Evolutionary conservation across 2,329 filamentous ascomycete genomes (phyloP), one percentile per base, ranked within the genome.

Genomic region (Nemania sp.): DNA sequence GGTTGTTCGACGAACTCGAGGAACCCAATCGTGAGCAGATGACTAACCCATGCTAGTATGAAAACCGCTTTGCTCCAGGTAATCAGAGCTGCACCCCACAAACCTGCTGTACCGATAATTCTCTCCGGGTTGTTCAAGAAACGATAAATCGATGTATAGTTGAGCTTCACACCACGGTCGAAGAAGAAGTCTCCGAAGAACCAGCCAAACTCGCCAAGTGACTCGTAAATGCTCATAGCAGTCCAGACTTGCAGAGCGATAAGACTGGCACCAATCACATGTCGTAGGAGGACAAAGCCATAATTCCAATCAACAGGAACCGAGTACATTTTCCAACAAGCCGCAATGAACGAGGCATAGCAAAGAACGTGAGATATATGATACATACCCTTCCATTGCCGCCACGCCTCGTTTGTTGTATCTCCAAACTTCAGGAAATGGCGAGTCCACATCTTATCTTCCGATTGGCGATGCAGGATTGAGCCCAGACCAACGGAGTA

Each of bases 161-260:
- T 98, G 69, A 98, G 86, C 81, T 96, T 97, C 13, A 91, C 91
- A 11, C 90, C 89, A 53, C 93, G 91, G 69, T 98, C 93, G 78
- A 96, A 98, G 85, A 99, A 98, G 84, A 98, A 99, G 79, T 99
- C 96, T 20, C 96, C 96, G 77, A 94, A 98, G 84, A 98, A 98
- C 95, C 95, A 99, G 74, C 96, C 96, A 76, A 98, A 99, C 77
- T 99, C 96, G 64, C 96, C 96, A 0, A 99, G 88, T 1, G 93
- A 97, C 58, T 98, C 94, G 79, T 98, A 97, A 73, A 98, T 94
- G 79, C 94, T 98, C 72, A 92, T 85, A 1, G 93, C 91, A 0
- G 94, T 97, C 96, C 96, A 99, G 20, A 97, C 81, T 77, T 99
- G 96, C 58, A 99, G 86, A 11, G 92, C 90, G 67, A 98, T 89